These are phyloP conservation scores for Trichoderma sp. DNA, from an alignment of 2,329 filamentous ascomycete species.

Conservation along the genomic window DNA sequence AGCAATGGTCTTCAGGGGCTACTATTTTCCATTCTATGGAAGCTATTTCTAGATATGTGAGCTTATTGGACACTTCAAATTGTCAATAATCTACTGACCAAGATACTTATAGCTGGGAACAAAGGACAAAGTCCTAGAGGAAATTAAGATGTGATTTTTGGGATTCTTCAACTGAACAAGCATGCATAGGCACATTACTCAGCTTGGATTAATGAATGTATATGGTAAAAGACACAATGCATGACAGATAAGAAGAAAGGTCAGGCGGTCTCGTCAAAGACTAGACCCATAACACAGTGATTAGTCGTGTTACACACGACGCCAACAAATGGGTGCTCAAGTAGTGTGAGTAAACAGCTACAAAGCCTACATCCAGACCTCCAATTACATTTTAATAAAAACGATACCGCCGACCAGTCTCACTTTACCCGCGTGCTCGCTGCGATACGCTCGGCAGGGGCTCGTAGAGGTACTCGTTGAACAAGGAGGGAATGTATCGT, in stretches of 20 bases:
- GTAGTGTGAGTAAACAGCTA: neutral
- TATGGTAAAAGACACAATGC: too few species aligned
- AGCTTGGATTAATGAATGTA: neutral
- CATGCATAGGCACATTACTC: neutral
- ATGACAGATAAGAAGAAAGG: neutral
- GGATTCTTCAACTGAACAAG: neutral
- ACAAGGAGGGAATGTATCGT: neutral
- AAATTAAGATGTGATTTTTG: neutral
- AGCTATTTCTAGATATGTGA: slow-evolving; percentile 48
- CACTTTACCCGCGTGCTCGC: neutral
- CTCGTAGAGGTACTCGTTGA: neutral
- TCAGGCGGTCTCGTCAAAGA: neutral
- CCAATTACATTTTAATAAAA: neutral
- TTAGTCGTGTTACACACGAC: neutral
- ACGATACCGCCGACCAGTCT: neutral
- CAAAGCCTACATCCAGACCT: neutral
- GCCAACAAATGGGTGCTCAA: neutral
- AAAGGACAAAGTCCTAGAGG: neutral
- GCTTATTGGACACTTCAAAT: slow-evolving; percentile 24
- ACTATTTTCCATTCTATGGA: slow-evolving; percentile 50
- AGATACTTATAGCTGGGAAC: neutral
- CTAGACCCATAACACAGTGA: neutral
- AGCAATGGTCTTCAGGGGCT: slow-evolving; percentile 48
- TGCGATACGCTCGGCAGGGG: neutral
- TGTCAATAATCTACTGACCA: neutral